Evolutionary conservation across 1,284 basidiomycete species (phyloP), one percentile per base, ranked within the genome.

Genomic region (Cryptococcus amylolentus): DNA sequence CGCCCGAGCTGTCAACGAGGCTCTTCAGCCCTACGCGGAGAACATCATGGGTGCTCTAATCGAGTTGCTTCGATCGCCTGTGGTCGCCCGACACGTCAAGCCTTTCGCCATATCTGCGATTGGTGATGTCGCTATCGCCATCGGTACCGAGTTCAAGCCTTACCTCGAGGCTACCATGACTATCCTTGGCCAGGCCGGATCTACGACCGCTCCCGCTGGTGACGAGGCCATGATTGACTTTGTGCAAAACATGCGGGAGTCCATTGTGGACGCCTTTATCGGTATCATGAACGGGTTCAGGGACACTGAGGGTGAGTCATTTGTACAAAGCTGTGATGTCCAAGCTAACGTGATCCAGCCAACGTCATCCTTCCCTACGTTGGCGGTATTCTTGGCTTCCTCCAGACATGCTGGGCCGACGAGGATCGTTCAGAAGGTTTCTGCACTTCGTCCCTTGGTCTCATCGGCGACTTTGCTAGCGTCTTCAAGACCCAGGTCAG

Each of bases 181-280:
- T 48, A 94, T 98, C 27, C 80, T 99, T 51, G 83, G 85, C 65
- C 94, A 98, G 79, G 95, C 95, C 0, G 91, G 92, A 23, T 81
- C 85, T 43, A 84, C 95, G 57, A 84, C 89, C 63, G 88, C 90
- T 1, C 88, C 90, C 49, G 88, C 91, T 66, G 68, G 87, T 78
- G 68, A 63, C 47, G 46, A 56, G 7, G 59, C 69, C 8, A 57
- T 74, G 61, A 62, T 62, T 58, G 95, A 99, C 66, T 98, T 98
- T 74, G 90, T 97, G 57, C 84, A 86, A 60, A 84, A 85, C 52
- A 83, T 99, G 60, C 86, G 95, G 41, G 95, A 98, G 73, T 91
- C 92, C 45, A 97, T 99, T 64, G 81, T 97, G 42, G 96, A 98
- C 76, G 94, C 95, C 4, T 98, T 97, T 71, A 94, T 91, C 9